Conservation (phyloP, 352 stramenopile genomes). For the Globisporangium echinulatum region DNA sequence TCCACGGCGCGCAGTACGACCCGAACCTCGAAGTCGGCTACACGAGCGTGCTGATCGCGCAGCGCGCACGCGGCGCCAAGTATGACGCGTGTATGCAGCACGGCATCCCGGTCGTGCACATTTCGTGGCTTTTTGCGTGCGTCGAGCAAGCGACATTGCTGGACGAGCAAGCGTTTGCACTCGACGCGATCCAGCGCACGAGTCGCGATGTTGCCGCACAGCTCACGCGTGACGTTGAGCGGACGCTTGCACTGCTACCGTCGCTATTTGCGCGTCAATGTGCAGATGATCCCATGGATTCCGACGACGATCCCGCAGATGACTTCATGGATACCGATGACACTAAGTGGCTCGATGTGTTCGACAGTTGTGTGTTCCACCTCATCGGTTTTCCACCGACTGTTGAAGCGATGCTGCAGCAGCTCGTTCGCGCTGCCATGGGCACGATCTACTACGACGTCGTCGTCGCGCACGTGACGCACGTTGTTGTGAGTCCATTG, state of each 20-base stretch:
- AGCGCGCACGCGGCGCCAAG: conserved; percentile 47
- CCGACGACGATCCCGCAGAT: not conserved
- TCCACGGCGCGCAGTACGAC: conserved; percentile 51
- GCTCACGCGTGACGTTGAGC: conserved; percentile 28
- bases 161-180: conserved; percentile 39
- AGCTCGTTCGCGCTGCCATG: conserved; percentile 56
- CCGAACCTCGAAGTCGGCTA: conserved; percentile 46
- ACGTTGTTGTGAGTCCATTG: conserved; percentile 58
- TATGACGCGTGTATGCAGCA: conserved; percentile 54
- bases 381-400: conserved; percentile 45
- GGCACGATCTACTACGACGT: conserved; percentile 64
- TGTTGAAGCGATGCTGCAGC: conserved; percentile 33
- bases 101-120: conserved; percentile 58
- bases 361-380: conserved; percentile 60
- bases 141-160: conserved; percentile 37
- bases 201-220: conserved; percentile 25
- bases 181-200: conserved; percentile 29
- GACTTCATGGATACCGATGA: conserved; percentile 10
- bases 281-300: conserved; percentile 1
- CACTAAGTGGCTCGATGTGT: conserved; percentile 39
- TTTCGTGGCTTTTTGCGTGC: conserved; percentile 70
- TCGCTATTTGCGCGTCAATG: conserved; percentile 16
- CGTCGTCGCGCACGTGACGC: conserved; percentile 48
- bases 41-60: conserved; percentile 58
- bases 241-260: conserved; percentile 21